These are phyloP conservation scores for Irpex lacteus DNA, from an alignment of 1,284 basidiomycete genomes.

Conservation along the genomic window DNA sequence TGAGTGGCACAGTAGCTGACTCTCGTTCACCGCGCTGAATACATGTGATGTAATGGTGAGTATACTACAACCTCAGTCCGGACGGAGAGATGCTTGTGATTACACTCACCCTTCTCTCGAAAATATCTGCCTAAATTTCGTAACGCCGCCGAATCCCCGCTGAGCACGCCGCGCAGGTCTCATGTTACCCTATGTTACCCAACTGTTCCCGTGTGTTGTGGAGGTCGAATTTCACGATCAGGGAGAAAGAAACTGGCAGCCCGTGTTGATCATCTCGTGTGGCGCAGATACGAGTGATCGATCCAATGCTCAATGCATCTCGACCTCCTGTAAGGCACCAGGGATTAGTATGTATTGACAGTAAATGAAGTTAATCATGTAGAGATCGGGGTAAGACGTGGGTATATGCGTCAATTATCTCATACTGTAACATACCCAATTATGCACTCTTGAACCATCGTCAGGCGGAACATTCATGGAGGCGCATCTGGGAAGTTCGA, in stretches of 20 bases:
- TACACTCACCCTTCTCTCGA: background rate
- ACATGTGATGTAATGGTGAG: background rate
- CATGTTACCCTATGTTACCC: background rate
- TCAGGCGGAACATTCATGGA: background rate
- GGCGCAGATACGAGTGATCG: background rate
- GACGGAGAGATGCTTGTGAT: background rate
- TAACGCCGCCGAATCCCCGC: background rate
- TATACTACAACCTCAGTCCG: background rate
- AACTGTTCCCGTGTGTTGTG: background rate
- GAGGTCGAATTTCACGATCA: background rate
- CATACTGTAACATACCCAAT: background rate
- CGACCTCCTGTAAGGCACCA: background rate
- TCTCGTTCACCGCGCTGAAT: background rate
- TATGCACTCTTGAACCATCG: background rate
- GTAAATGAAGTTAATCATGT: background rate
- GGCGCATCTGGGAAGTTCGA: background rate
- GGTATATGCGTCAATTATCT: background rate
- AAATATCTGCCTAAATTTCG: background rate
- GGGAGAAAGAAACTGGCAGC: background rate
- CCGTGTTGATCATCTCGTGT: background rate
- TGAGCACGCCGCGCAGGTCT: background rate
- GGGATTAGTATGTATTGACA: background rate
- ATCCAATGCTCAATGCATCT: background rate
- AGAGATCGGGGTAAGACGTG: background rate
- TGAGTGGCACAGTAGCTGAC: background rate